Conservation (phyloP, 768 basidiomycete species). For the Lentinula detonsa region DNA sequence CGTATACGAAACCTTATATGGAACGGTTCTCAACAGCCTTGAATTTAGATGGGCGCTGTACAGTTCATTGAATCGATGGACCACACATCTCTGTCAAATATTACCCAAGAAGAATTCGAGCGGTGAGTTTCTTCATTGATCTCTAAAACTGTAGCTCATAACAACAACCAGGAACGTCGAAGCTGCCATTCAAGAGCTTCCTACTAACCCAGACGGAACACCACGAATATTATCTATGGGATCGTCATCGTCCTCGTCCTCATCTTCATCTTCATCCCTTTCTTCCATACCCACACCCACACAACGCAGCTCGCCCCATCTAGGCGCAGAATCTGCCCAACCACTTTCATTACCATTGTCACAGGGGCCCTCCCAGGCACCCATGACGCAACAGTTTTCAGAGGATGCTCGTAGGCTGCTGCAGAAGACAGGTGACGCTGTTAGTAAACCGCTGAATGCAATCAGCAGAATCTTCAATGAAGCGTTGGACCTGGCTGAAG, state of each 20-base stretch:
- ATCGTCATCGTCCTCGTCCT: conserved; percentile 25
- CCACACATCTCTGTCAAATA: conserved; percentile 88
- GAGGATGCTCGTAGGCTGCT: conserved; percentile 80
- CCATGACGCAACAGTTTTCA: conserved; percentile 38
- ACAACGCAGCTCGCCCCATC: conserved; percentile 36
- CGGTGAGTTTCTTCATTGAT: conserved; percentile 30
- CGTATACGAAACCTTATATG: conserved; percentile 16
- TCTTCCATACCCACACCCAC: neutral
- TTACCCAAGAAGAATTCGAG: conserved; percentile 92
- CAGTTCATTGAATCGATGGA: conserved; percentile 99
- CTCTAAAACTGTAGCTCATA: neutral
- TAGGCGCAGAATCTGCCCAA: conserved; percentile 87
- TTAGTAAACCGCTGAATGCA: conserved; percentile 87
- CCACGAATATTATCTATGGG: conserved; percentile 10
- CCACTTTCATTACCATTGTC: conserved; percentile 55
- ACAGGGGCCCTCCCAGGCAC: conserved; percentile 31
- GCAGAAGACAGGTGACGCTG: conserved; percentile 86
- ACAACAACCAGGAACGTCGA: conserved; percentile 40
- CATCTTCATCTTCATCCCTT: conserved; percentile 10
- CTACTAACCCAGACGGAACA: conserved; percentile 18
- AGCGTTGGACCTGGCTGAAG: conserved; percentile 68
- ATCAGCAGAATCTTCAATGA: conserved; percentile 85
- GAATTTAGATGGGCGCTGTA: conserved; percentile 82
- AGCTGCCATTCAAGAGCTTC: conserved; percentile 44
- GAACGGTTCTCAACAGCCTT: neutral